Conservation (phyloP, 2,329 filamentous ascomycete genomes). For the Plectosphaerella cucumerina region DNA sequence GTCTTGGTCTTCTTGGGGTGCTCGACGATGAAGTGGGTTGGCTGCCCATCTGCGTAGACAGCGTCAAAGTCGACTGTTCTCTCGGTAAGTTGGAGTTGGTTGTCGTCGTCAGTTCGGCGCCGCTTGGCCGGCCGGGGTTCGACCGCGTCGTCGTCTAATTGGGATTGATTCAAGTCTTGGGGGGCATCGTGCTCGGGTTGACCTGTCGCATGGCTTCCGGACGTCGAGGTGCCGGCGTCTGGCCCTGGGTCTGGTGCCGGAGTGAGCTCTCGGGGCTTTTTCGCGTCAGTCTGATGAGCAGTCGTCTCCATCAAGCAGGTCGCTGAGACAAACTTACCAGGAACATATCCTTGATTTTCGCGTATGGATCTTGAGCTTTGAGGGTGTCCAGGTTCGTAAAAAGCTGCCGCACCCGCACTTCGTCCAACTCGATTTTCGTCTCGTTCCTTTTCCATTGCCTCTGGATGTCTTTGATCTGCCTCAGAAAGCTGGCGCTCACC, state of each 20-base stretch:
- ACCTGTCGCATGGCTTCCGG: not conserved
- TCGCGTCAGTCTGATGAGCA: not conserved
- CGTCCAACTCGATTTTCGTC: not conserved
- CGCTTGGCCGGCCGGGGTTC: not conserved
- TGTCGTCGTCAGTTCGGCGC: not conserved
- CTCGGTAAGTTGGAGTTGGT: not conserved
- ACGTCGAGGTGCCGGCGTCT: not conserved
- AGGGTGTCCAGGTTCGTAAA: not conserved
- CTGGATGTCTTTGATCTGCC: not conserved
- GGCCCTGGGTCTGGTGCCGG: not conserved
- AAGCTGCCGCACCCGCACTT: not conserved
- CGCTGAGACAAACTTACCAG: not conserved
- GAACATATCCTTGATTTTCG: not conserved
- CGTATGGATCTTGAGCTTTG: not conserved
- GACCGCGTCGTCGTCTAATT: not conserved
- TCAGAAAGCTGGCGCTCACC: not conserved
- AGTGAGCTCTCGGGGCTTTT: not conserved
- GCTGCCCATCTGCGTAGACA: not conserved
- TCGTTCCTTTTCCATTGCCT: not conserved
- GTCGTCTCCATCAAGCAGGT: not conserved
- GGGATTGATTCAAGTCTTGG: not conserved
- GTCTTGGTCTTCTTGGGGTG: not conserved
- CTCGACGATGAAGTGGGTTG: not conserved
- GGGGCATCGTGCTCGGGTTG: not conserved
- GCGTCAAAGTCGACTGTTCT: not conserved